Percentiles rank a stretch among this genome's conserved stretches.
phyloP scores from a whole-genome alignment of 23 red algal genomes.

The Gracilaria domingensis region DNA sequence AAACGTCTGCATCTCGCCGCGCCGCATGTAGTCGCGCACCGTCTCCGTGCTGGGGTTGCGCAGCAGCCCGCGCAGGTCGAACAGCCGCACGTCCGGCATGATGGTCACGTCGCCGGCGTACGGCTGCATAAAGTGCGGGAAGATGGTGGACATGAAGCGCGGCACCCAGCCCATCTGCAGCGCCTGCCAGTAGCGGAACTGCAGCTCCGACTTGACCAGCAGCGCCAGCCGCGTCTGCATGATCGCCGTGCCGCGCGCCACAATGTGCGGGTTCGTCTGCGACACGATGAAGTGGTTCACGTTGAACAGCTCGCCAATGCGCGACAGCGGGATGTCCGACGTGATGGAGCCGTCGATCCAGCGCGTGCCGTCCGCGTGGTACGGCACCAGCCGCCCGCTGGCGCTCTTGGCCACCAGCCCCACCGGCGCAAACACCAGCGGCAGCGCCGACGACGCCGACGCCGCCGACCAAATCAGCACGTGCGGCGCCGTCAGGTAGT shows the following conservation, averaged over 20 bases:
- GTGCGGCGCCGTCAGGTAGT: conserved; percentile 97
- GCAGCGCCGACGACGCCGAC: conserved; percentile 87
- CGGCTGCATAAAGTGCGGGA: conserved; percentile 90
- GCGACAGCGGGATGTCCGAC: conserved; percentile 89
- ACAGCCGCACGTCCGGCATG: conserved; percentile 80
- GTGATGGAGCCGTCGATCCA: conserved; percentile 94
- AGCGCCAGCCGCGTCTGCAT: conserved; percentile 82
- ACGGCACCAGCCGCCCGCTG: conserved; percentile 72
- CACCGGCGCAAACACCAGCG: conserved; percentile 91
- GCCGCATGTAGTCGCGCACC: conserved; percentile 47
- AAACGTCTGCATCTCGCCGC: conserved; percentile 79
- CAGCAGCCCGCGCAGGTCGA: conserved; percentile 72
- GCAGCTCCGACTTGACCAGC: conserved; percentile 82
- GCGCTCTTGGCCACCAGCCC: conserved; percentile 84
- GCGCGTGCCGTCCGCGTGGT: conserved; percentile 72
- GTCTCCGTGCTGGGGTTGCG: conserved; percentile 75
- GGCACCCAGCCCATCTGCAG: conserved; percentile 88
- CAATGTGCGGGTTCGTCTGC: conserved; percentile 93
- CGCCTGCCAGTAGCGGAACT: conserved; percentile 95
- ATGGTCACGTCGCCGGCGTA: conserved; percentile 96
- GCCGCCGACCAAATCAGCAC: conserved; percentile 97
- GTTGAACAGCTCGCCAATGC: conserved; percentile 98
- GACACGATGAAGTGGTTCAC: conserved; percentile 99
- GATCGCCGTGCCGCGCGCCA: conserved; percentile 66
- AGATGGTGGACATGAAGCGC: conserved; percentile 62